Evolutionary conservation across 805 yeast genomes (phyloP).

Genomic region (Henningerozyma blattae): DNA sequence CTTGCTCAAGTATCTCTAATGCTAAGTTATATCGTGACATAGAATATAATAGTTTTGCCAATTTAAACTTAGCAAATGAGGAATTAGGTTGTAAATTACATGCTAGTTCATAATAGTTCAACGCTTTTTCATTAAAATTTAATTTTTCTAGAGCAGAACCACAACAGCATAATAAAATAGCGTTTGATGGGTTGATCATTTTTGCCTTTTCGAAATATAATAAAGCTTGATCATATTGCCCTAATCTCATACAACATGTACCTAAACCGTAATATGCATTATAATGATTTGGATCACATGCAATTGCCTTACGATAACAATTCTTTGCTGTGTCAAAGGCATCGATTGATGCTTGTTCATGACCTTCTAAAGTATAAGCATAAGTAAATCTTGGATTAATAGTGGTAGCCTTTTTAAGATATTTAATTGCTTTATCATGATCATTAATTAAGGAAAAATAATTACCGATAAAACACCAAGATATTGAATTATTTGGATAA

Average conservation of each 20-base stretch:
- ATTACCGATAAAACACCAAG: conserved; percentile 91
- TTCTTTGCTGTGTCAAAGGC: conserved; percentile 82
- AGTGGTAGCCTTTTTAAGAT: conserved; percentile 69
- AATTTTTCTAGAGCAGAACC: conserved; percentile 85
- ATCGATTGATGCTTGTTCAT: conserved; percentile 79
- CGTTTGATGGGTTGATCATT: conserved; percentile 80
- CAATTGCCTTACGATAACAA: conserved; percentile 66
- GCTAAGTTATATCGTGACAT: conserved; percentile 66
- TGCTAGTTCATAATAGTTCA: conserved; percentile 74
- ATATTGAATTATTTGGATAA: conserved; percentile 56
- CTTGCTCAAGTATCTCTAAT: conserved; percentile 56
- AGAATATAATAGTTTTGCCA: conserved; percentile 68
- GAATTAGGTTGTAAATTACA: conserved; percentile 73
- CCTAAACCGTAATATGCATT: conserved; percentile 95
- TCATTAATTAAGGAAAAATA: conserved; percentile 73
- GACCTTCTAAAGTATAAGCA: conserved; percentile 89
- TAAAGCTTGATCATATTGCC: conserved; percentile 74
- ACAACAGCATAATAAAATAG: conserved; percentile 80
- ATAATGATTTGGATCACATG: conserved; percentile 72
- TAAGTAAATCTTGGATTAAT: conserved; percentile 64
- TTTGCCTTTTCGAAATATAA: conserved; percentile 80
- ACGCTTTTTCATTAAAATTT: conserved; percentile 56
- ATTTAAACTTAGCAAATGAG: conserved; percentile 78
- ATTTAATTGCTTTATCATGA: conserved; percentile 79
- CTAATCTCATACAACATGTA: conserved; percentile 79